Percentiles rank a stretch among this genome's conserved stretches.
Evolutionary conservation across 148 eudicot species (phyloP).

Genomic region (Nepenthes mirabilis): DNA sequence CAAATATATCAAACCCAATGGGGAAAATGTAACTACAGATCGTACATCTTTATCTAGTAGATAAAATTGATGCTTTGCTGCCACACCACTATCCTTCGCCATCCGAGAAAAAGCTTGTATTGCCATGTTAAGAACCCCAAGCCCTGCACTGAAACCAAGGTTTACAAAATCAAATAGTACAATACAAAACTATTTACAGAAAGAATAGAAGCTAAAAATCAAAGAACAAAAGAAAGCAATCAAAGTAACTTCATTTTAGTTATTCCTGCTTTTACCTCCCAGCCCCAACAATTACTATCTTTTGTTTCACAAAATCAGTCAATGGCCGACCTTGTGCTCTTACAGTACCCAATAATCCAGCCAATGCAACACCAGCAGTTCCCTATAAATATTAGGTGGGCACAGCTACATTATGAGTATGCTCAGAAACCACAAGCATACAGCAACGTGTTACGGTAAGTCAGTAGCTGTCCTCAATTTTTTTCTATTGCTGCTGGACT

Average conservation of each 20-base stretch:
- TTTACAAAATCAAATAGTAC: slow-evolving; percentile 5
- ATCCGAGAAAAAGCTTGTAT: slow-evolving; percentile 73
- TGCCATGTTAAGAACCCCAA: slow-evolving; percentile 94
- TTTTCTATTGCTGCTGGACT: no score
- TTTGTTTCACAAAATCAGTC: slow-evolving; percentile 76
- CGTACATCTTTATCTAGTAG: slow-evolving; percentile 86
- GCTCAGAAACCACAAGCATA: not conserved
- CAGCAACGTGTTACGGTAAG: not conserved
- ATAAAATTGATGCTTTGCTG: slow-evolving; percentile 71
- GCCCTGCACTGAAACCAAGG: slow-evolving; percentile 83
- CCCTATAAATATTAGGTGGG: slow-evolving; percentile 34
- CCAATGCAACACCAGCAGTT: slow-evolving; percentile 98
- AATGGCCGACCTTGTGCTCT: slow-evolving; percentile 93
- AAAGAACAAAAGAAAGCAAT: not conserved
- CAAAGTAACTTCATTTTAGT: not conserved
- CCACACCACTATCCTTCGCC: slow-evolving; percentile 38
- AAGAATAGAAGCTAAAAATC: not conserved
- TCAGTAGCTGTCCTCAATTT: no score
- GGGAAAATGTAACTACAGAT: slow-evolving; percentile 1
- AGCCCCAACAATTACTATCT: slow-evolving; percentile 94
- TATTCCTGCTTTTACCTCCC: slow-evolving; percentile 51
- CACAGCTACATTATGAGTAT: not conserved
- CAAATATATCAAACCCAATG: not conserved
- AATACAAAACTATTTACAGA: slow-evolving; percentile 1
- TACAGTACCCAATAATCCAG: slow-evolving; percentile 90